Conservation (phyloP, 2,329 filamentous ascomycete species). For the Sclerotinia trifoliorum region DNA sequence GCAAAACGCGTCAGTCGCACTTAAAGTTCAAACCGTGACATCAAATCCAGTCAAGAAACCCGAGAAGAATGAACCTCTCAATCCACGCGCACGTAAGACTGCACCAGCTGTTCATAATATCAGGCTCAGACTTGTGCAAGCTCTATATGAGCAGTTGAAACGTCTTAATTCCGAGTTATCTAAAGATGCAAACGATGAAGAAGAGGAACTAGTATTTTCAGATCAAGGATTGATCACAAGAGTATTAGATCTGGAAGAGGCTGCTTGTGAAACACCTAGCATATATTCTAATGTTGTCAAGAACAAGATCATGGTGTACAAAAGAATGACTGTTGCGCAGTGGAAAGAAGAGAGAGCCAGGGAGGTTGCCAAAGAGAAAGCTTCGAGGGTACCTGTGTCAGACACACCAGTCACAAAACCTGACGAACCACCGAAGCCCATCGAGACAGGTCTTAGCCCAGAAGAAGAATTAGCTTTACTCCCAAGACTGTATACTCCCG, state of each 20-base stretch:
- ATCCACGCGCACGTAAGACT: slow-evolving; percentile 62
- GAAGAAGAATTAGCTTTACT: slow-evolving; percentile 68
- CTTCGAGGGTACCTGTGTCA: slow-evolving; percentile 39
- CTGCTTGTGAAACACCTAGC: slow-evolving; percentile 62
- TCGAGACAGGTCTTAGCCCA: slow-evolving; percentile 68
- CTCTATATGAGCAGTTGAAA: slow-evolving; percentile 64
- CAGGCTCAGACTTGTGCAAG: slow-evolving; percentile 57
- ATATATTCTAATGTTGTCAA: slow-evolving; percentile 86
- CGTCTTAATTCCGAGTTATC: slow-evolving; percentile 64
- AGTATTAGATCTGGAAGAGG: slow-evolving; percentile 76
- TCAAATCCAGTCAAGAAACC: slow-evolving; percentile 27
- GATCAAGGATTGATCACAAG: slow-evolving; percentile 66
- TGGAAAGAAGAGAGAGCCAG: slow-evolving; percentile 65
- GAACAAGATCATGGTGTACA: slow-evolving; percentile 72
- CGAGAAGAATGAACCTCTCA: slow-evolving; percentile 54
- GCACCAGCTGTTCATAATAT: slow-evolving; percentile 57
- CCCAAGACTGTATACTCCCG: slow-evolving; percentile 60
- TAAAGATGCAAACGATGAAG: slow-evolving; percentile 50
- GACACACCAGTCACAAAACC: slow-evolving; percentile 37
- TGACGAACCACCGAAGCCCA: slow-evolving; percentile 47
- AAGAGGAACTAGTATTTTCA: slow-evolving; percentile 56
- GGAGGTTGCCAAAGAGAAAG: slow-evolving; percentile 44
- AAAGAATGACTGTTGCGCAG: slow-evolving; percentile 67
- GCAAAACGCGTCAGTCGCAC: neutral
- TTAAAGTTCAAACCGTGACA: neutral